Conservation (phyloP, 2,329 filamentous ascomycete genomes). For the Penicillium sp. region DNA sequence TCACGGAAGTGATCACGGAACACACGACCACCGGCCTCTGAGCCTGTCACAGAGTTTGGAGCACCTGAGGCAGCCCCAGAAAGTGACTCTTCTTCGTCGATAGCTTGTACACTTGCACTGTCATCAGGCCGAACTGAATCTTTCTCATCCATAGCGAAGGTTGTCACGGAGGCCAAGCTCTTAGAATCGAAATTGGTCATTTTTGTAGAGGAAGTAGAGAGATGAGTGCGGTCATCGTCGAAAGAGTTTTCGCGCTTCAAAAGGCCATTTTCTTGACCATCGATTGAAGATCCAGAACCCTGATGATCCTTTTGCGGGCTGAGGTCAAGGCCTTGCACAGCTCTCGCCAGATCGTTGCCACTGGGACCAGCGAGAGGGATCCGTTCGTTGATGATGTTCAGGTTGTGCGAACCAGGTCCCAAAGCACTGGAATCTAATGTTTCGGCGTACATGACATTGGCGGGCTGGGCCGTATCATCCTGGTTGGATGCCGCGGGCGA, state of each 20-base stretch:
- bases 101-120: constrained; percentile 88
- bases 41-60: constrained; percentile 76
- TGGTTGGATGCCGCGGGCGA: constrained; percentile 32
- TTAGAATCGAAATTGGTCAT: constrained; percentile 90
- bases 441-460: constrained; percentile 25
- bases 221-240: constrained; percentile 54
- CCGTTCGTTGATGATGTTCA: constrained; percentile 23
- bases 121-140: constrained; percentile 93
- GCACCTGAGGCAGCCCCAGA: constrained; percentile 76
- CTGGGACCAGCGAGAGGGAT: constrained; percentile 27
- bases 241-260: constrained; percentile 44
- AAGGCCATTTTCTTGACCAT: constrained; percentile 34
- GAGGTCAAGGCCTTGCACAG: constrained; percentile 41
- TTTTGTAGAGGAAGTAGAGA: constrained; percentile 70
- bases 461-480: constrained; percentile 30
- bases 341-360: constrained; percentile 38
- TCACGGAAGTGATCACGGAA: constrained; percentile 37
- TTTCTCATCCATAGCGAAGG: constrained; percentile 95
- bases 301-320: constrained; percentile 33
- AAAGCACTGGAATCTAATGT: constrained; percentile 24
- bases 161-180: constrained; percentile 90
- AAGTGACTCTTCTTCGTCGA: constrained; percentile 85
- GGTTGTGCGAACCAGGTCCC: constrained; percentile 25
- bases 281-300: constrained; percentile 32
- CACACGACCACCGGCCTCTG: constrained; percentile 66